Percentiles rank a stretch among this genome's conserved stretches.
Conservation (phyloP, 139 green algal species). For the Picocystis salinarum region DNA sequence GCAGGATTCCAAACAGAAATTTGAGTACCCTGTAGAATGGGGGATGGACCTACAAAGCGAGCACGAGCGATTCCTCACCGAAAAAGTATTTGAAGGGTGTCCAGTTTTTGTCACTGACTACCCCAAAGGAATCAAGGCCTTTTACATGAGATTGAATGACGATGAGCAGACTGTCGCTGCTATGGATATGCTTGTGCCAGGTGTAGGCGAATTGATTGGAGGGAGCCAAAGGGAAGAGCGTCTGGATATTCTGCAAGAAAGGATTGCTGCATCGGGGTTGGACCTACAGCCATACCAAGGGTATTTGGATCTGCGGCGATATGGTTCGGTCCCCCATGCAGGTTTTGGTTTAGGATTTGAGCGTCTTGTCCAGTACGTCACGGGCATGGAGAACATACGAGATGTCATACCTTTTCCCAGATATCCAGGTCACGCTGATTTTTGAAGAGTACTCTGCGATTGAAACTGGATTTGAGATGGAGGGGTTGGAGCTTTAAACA, state of each 20-base stretch:
- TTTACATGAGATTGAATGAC: conserved; percentile 65
- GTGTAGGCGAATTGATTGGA: conserved; percentile 49
- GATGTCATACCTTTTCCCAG: conserved; percentile 60
- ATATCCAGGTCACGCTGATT: conserved; percentile 15
- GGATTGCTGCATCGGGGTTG: conserved; percentile 19
- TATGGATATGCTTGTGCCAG: conserved; percentile 53
- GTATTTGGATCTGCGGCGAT: conserved; percentile 51
- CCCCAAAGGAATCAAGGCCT: conserved; percentile 55
- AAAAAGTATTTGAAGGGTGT: conserved; percentile 23
- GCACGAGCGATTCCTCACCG: conserved; percentile 50
- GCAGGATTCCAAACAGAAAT: conserved; percentile 22
- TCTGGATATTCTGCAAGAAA: conserved; percentile 30
- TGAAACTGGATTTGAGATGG: too few relatives aligned
- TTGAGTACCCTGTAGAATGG: conserved; percentile 47
- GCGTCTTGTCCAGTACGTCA: conserved; percentile 44
- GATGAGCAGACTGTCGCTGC: conserved; percentile 55
- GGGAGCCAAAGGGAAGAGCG: conserved; percentile 52
- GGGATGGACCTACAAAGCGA: conserved; percentile 38
- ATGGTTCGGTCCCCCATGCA: conserved; percentile 44
- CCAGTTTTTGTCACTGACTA: conserved; percentile 17
- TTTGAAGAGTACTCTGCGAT: conserved; percentile 4
- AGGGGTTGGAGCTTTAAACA: too few relatives aligned
- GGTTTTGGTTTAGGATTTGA: conserved; percentile 61
- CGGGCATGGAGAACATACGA: conserved; percentile 51
- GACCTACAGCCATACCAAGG: conserved; percentile 36